phyloP scores from a whole-genome alignment of 768 basidiomycete species.

The Pholiota molesta region DNA sequence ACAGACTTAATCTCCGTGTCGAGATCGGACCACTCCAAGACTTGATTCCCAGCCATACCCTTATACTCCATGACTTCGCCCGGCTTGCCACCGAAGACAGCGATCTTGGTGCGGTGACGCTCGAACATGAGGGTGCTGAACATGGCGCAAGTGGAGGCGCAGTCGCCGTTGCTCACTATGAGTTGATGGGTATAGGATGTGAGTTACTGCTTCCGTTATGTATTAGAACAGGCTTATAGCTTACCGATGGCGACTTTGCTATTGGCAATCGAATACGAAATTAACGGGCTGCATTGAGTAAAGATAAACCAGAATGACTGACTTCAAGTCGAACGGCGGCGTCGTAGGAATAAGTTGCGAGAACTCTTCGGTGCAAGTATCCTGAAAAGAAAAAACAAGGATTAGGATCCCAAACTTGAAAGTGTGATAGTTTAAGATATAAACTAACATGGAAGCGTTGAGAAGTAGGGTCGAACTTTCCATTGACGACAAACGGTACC shows the following conservation, averaged over 20 bases:
- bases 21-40: constrained; percentile 61
- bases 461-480: constrained; percentile 44
- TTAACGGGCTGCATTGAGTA: not conserved
- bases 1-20: constrained; percentile 65
- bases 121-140: constrained; percentile 67
- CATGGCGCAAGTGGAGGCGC: constrained; percentile 67
- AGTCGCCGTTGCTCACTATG: constrained; percentile 46
- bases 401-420: not conserved
- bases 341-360: constrained; percentile 40
- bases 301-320: constrained; percentile 1
- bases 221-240: constrained; percentile 5
- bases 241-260: constrained; percentile 51
- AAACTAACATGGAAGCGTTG: constrained; percentile 49
- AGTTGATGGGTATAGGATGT: not conserved
- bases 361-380: constrained; percentile 45
- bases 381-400: constrained; percentile 26
- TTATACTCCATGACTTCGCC: constrained; percentile 53
- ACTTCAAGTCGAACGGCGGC: constrained; percentile 49
- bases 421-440: no score
- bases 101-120: constrained; percentile 52
- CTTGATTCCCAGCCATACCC: constrained; percentile 66
- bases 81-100: constrained; percentile 61
- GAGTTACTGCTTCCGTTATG: not conserved
- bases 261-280: not conserved
- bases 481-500: constrained; percentile 46